Percentiles rank a stretch among this genome's conserved stretches.
phyloP scores from a whole-genome alignment of 179 eudicot species.

The Amaranthus tricolor region DNA sequence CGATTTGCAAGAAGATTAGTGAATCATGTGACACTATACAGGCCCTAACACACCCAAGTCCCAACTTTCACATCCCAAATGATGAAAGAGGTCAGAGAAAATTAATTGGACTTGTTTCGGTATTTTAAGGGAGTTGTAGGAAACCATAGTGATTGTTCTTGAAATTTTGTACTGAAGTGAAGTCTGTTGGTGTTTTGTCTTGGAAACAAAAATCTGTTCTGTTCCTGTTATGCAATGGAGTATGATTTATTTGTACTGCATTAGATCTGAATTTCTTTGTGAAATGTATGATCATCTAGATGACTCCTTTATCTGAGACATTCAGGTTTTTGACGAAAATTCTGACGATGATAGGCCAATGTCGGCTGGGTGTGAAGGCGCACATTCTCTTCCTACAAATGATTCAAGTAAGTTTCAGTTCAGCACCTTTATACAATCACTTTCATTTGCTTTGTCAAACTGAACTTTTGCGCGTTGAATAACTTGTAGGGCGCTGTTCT shows the following conservation, averaged over 20 bases:
- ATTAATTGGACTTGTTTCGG: no score
- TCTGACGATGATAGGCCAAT: slow-evolving; percentile 67
- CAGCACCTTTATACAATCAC: neutral
- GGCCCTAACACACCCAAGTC: no score
- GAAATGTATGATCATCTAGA: slow-evolving; percentile 34
- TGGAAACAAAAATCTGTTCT: no score
- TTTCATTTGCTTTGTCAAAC: neutral
- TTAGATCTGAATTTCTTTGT: slow-evolving; percentile 2
- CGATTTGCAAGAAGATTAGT: no score
- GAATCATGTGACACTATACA: no score
- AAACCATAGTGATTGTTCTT: neutral
- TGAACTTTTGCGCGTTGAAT: neutral
- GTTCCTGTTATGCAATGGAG: neutral
- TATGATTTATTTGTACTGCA: neutral
- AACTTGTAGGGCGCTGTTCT: slow-evolving; percentile 24
- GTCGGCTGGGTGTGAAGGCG: slow-evolving; percentile 55
- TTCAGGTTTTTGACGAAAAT: slow-evolving; percentile 23
- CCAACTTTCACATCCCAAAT: no score
- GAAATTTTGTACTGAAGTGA: neutral
- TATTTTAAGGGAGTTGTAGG: no score
- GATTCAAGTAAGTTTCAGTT: slow-evolving; percentile 40
- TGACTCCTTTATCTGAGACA: slow-evolving; percentile 22
- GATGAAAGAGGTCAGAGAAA: no score
- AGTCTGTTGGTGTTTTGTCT: no score
- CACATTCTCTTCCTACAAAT: slow-evolving; percentile 37